phyloP scores from a whole-genome alignment of 768 basidiomycete species.

The Chlorophyllum brunneum region DNA sequence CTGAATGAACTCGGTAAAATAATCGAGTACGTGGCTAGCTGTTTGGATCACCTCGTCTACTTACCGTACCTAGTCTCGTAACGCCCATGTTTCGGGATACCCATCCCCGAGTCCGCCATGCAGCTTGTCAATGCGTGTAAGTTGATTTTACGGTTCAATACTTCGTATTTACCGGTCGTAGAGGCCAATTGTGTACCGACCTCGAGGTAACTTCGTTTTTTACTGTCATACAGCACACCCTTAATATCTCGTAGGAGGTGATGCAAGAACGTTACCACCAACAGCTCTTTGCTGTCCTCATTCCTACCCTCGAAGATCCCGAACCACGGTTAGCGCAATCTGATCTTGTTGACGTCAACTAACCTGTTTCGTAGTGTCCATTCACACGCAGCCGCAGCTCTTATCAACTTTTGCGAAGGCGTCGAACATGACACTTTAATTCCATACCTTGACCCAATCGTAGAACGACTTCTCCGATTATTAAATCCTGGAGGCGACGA shows the following conservation, averaged over 20 bases:
- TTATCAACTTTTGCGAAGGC: conserved; percentile 91
- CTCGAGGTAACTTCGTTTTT: conserved; percentile 54
- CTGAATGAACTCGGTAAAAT: conserved; percentile 79
- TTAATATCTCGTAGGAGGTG: conserved; percentile 45
- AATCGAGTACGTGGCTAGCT: conserved; percentile 71
- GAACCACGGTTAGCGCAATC: conserved; percentile 55
- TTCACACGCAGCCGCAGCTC: conserved; percentile 80
- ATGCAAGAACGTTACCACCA: conserved; percentile 71
- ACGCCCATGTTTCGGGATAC: conserved; percentile 74
- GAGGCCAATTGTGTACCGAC: conserved; percentile 88
- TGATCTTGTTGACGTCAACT: neutral
- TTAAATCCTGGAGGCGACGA: conserved; percentile 51
- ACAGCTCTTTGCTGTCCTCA: conserved; percentile 65
- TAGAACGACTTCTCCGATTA: conserved; percentile 66
- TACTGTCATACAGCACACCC: neutral
- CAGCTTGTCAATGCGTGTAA: conserved; percentile 88
- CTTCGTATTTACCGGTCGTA: conserved; percentile 22
- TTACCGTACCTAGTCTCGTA: conserved; percentile 50
- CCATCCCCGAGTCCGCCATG: conserved; percentile 71
- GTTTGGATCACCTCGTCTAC: neutral
- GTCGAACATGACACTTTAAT: conserved; percentile 69
- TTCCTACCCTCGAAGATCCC: conserved; percentile 70
- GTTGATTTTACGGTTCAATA: conserved; percentile 18
- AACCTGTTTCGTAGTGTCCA: conserved; percentile 55
- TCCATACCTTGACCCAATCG: conserved; percentile 77